These are phyloP conservation scores for Insectozyma bohioensis DNA, from an alignment of 1,139 yeast species.

Conservation along the genomic window DNA sequence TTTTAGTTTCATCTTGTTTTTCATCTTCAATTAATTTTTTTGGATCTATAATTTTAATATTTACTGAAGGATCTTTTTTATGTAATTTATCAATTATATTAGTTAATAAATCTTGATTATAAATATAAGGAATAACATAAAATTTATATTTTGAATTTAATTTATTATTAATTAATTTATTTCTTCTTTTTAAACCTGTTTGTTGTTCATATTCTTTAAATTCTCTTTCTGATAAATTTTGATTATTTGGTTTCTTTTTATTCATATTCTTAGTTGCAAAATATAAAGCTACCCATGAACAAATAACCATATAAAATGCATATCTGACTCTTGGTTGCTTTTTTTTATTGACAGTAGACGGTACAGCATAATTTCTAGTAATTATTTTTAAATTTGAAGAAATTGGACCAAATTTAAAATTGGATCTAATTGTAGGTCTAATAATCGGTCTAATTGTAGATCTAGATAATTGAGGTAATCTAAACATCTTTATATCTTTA, in stretches of 20 bases:
- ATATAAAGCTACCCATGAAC: conserved; percentile 54
- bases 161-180: conserved; percentile 37
- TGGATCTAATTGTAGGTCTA: conserved; percentile 3
- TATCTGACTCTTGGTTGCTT: conserved; percentile 46
- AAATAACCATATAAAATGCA: conserved; percentile 47
- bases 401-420: conserved; percentile 3
- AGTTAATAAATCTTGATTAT: conserved; percentile 21
- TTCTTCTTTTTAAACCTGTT: conserved; percentile 56
- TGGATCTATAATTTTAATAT: conserved; percentile 51
- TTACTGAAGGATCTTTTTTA: conserved; percentile 19
- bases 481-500: conserved; percentile 8
- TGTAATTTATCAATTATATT: conserved; percentile 21
- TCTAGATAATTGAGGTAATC: conserved; percentile 2
- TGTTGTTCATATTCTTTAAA: conserved; percentile 50
- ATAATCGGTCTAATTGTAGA: conserved; percentile 1
- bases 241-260: conserved; percentile 48
- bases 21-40: conserved; percentile 44
- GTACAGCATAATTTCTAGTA: conserved; percentile 14
- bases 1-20: conserved; percentile 37
- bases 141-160: conserved; percentile 34
- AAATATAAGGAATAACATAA: conserved; percentile 44
- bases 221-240: conserved; percentile 58
- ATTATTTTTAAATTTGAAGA: no score
- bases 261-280: conserved; percentile 55
- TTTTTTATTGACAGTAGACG: conserved; percentile 5